Percentiles rank a stretch among this genome's conserved stretches.
These are phyloP conservation scores for Quambalaria eucalypti DNA, from an alignment of 1,284 basidiomycete species.

Conservation along the genomic window DNA sequence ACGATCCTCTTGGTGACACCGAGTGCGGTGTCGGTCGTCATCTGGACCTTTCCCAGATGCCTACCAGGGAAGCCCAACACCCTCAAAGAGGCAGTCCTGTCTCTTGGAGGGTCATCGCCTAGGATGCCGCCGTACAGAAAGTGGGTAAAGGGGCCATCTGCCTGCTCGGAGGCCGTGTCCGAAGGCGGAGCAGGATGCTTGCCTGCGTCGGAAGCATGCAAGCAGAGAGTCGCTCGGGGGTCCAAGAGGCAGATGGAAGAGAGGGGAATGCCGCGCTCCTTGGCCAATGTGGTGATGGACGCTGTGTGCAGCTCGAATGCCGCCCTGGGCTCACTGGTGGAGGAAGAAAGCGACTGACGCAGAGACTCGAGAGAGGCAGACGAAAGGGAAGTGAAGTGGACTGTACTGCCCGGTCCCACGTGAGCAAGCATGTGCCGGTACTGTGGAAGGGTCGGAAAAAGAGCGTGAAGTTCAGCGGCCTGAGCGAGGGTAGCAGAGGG, in stretches of 20 bases:
- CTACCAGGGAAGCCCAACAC: conserved; percentile 67
- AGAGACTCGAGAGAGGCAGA: conserved; percentile 59
- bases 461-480: background rate
- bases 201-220: conserved; percentile 14
- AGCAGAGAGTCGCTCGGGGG: conserved; percentile 25
- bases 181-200: conserved; percentile 1
- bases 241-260: conserved; percentile 44
- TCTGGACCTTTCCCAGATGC: conserved; percentile 59
- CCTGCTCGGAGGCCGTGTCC: background rate
- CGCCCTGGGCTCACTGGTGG: conserved; percentile 40
- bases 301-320: conserved; percentile 57
- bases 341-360: conserved; percentile 48
- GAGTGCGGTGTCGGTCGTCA: conserved; percentile 96
- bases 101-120: conserved; percentile 83
- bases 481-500: background rate
- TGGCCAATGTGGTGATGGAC: conserved; percentile 62
- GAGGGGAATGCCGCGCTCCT: conserved; percentile 52
- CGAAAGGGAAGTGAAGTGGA: conserved; percentile 79
- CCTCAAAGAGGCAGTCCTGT: conserved; percentile 73
- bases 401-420: conserved; percentile 58
- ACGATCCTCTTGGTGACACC: conserved; percentile 84
- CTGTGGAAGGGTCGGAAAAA: conserved; percentile 2
- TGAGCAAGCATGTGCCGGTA: conserved; percentile 73
- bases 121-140: conserved; percentile 47
- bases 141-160: conserved; percentile 36